Conservation (phyloP, 345 rosid genomes). For the Leavenworthia alabamica region DNA sequence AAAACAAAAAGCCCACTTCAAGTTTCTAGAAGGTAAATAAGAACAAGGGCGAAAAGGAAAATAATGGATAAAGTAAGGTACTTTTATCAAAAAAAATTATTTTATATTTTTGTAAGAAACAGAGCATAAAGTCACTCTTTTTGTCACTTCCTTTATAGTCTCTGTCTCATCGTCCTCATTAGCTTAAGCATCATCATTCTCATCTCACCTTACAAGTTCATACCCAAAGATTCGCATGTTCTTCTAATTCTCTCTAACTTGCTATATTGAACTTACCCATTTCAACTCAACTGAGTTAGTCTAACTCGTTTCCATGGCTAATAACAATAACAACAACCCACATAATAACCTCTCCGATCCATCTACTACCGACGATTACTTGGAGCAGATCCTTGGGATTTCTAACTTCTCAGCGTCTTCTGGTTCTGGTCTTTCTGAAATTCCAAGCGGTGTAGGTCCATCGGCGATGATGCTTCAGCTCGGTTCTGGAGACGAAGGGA, state of each 20-base stretch:
- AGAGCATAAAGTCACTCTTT: conserved; percentile 34
- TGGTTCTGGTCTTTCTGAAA: conserved; percentile 43
- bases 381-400: conserved; percentile 79
- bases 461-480: conserved; percentile 88
- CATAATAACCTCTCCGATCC: conserved; percentile 15
- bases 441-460: conserved; percentile 29
- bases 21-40: conserved; percentile 17
- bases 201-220: conserved; percentile 20
- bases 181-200: conserved; percentile 27
- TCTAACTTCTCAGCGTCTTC: conserved; percentile 63
- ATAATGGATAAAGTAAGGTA: conserved; percentile 12
- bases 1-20: conserved; percentile 14
- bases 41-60: conserved; percentile 16
- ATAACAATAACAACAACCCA: conserved; percentile 53
- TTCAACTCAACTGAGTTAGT: conserved; percentile 1
- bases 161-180: conserved; percentile 33
- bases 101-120: neutral
- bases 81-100: neutral
- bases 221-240: conserved; percentile 7
- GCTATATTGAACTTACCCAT: conserved; percentile 12
- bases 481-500: conserved; percentile 53
- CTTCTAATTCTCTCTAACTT: conserved; percentile 21
- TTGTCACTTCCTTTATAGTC: conserved; percentile 32
- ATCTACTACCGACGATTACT: conserved; percentile 68
- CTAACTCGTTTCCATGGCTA: conserved; percentile 44